These are phyloP conservation scores for Bimuria novae-zelandiae DNA, from an alignment of 2,329 filamentous ascomycete genomes.

Conservation along the genomic window DNA sequence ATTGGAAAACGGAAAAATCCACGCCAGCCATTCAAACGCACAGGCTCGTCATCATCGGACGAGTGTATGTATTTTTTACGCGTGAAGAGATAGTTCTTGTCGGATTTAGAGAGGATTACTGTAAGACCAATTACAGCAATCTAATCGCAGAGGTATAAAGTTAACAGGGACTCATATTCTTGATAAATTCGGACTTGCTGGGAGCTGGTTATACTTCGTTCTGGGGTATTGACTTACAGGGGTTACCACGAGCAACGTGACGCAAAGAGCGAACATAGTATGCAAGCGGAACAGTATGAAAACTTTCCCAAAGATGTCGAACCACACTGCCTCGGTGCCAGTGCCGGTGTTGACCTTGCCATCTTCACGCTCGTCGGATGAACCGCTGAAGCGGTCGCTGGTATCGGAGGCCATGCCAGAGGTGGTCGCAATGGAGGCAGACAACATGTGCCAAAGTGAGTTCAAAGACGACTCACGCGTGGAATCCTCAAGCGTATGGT, in stretches of 20 bases:
- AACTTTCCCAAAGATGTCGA: constrained; percentile 81
- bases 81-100: constrained; percentile 89
- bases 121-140: constrained; percentile 70
- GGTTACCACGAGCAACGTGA: constrained; percentile 79
- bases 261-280: constrained; percentile 84
- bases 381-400: constrained; percentile 68
- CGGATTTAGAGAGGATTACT: constrained; percentile 68
- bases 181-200: too few relatives aligned
- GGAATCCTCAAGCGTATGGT: constrained; percentile 92
- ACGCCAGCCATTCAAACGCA: constrained; percentile 74
- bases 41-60: constrained; percentile 61
- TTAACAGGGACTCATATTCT: too few relatives aligned
- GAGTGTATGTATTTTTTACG: constrained; percentile 65
- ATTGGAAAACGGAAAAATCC: constrained; percentile 86
- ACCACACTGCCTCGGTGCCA: constrained; percentile 81
- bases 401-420: constrained; percentile 71
- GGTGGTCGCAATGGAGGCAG: constrained; percentile 75
- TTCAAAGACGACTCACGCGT: constrained; percentile 72
- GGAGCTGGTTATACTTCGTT: too few relatives aligned
- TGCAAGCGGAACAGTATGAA: constrained; percentile 81
- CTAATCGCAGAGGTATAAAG: too few relatives aligned
- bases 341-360: constrained; percentile 69
- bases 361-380: constrained; percentile 59
- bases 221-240: too few relatives aligned
- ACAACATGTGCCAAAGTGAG: constrained; percentile 94